These are phyloP conservation scores for Colletotrichum chlorophyti DNA, from an alignment of 2,329 filamentous ascomycete genomes.

Conservation along the genomic window DNA sequence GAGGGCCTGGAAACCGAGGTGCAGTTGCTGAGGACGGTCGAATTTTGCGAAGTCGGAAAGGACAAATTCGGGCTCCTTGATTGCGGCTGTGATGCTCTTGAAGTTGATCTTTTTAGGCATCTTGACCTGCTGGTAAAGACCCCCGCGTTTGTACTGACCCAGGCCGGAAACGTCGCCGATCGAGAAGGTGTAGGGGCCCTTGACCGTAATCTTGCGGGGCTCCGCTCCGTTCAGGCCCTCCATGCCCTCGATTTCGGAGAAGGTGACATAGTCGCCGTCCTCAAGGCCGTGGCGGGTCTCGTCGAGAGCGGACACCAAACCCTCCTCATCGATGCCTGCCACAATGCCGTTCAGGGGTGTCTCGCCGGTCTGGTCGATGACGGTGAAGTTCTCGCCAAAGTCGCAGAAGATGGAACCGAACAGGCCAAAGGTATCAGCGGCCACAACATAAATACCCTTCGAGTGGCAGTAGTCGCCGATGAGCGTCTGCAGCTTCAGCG, in stretches of 20 bases:
- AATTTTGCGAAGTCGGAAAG: slow-evolving; percentile 98
- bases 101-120: slow-evolving; percentile 96
- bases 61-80: slow-evolving; percentile 88
- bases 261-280: slow-evolving; percentile 96
- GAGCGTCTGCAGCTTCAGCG: slow-evolving; percentile 78
- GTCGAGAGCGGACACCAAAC: slow-evolving; percentile 89
- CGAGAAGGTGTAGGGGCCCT: slow-evolving; percentile 96
- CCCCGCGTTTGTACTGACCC: slow-evolving; percentile 86
- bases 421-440: slow-evolving; percentile 88
- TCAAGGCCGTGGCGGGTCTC: slow-evolving; percentile 95
- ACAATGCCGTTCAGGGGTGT: slow-evolving; percentile 87
- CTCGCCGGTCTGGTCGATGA: slow-evolving; percentile 90
- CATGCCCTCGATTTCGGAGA: slow-evolving; percentile 92
- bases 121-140: slow-evolving; percentile 95
- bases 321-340: slow-evolving; percentile 87
- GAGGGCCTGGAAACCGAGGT: slow-evolving; percentile 90
- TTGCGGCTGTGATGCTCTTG: slow-evolving; percentile 76
- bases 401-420: slow-evolving; percentile 98
- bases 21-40: slow-evolving; percentile 89
- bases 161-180: slow-evolving; percentile 91
- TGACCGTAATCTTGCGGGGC: slow-evolving; percentile 90
- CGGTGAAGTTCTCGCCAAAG: slow-evolving; percentile 92
- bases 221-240: slow-evolving; percentile 83
- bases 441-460: slow-evolving; percentile 89
- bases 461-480: slow-evolving; percentile 94